Evolutionary conservation across 306 rosid genomes (phyloP).

Genomic region (Quercus rubra): DNA sequence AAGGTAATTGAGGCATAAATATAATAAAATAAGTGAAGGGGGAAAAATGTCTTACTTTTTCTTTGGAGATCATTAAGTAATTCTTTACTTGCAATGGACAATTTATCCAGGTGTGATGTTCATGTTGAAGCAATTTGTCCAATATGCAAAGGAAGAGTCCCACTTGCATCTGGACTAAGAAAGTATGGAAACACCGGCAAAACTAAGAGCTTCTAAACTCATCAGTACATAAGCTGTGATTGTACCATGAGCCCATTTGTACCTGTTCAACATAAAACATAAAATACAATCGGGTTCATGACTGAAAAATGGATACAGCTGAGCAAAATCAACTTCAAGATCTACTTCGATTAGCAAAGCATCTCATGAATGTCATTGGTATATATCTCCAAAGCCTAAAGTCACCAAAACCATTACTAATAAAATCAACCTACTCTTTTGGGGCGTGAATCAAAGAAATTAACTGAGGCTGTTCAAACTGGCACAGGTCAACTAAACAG

Average conservation of each 20-base stretch:
- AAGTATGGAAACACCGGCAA: conserved; percentile 23
- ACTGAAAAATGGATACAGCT: background rate
- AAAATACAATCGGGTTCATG: background rate
- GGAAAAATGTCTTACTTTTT: too few species aligned
- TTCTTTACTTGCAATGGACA: too few species aligned
- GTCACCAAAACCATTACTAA: background rate
- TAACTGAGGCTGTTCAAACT: too few species aligned
- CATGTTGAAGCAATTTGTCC: too few species aligned
- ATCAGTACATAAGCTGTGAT: conserved; percentile 70
- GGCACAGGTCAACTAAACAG: too few species aligned
- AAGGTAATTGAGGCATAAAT: too few species aligned
- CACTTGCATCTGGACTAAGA: background rate
- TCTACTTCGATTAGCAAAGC: background rate
- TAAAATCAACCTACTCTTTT: background rate
- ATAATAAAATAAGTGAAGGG: too few species aligned
- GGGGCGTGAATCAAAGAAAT: background rate
- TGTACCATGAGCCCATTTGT: conserved; percentile 80
- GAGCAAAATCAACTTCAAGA: background rate
- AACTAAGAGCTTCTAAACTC: conserved; percentile 77
- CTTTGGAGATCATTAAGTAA: too few species aligned
- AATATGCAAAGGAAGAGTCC: too few species aligned
- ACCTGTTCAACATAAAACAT: conserved; percentile 41
- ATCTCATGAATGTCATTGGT: background rate
- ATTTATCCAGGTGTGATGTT: too few species aligned
- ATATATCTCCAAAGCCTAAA: background rate